Conservation (phyloP, 306 rosid species). For the Vigna angularis region DNA sequence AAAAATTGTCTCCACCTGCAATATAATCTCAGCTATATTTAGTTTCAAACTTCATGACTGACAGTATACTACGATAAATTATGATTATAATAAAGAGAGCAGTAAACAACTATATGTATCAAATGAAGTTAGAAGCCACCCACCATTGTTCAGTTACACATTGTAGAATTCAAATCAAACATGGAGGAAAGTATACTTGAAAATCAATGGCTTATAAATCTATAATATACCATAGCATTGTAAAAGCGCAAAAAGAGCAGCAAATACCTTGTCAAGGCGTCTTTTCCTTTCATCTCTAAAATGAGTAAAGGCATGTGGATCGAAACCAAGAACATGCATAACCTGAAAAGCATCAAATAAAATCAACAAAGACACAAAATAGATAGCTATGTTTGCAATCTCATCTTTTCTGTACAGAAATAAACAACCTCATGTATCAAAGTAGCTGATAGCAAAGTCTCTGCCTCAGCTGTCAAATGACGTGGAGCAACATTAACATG, state of each 20-base stretch:
- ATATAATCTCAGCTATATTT: background rate
- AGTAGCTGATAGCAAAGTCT: conserved; percentile 94
- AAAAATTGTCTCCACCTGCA: background rate
- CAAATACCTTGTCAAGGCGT: conserved; percentile 79
- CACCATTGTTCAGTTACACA: conserved; percentile 23
- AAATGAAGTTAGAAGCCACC: conserved; percentile 5
- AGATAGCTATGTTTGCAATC: conserved; percentile 23
- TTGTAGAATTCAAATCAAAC: conserved; percentile 16
- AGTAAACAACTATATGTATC: conserved; percentile 12
- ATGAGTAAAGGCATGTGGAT: conserved; percentile 98
- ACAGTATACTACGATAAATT: conserved; percentile 17
- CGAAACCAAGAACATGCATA: conserved; percentile 98
- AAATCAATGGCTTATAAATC: conserved; percentile 10
- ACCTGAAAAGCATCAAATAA: conserved; percentile 65
- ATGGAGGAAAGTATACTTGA: conserved; percentile 30
- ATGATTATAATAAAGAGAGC: background rate
- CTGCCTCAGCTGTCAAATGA: conserved; percentile 98
- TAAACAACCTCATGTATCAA: conserved; percentile 88
- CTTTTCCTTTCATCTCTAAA: conserved; percentile 98
- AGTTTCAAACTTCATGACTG: conserved; percentile 22
- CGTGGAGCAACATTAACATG: conserved; percentile 99
- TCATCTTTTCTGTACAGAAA: conserved; percentile 31
- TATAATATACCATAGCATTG: background rate
- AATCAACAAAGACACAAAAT: conserved; percentile 38
- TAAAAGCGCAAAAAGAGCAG: conserved; percentile 24